Conservation (phyloP, 73 alveolate genomes). For the Paramecium caudatum region DNA sequence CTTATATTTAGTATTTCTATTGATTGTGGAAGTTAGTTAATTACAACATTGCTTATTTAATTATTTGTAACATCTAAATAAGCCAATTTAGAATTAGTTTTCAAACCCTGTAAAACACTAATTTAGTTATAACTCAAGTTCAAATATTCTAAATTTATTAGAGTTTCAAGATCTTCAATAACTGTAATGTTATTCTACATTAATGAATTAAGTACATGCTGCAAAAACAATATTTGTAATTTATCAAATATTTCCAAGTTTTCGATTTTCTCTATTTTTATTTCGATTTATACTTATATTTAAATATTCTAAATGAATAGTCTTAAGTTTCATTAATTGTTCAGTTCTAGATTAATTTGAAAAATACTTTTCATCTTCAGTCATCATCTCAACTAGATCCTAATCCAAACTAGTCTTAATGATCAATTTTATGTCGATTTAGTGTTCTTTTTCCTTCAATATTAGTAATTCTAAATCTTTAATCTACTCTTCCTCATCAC, state of each 20-base stretch:
- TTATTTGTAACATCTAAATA: constrained; percentile 17
- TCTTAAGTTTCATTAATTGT: constrained; percentile 2
- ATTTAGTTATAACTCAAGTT: background rate
- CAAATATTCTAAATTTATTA: constrained; percentile 43
- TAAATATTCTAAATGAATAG: constrained; percentile 35
- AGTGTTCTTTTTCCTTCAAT: background rate
- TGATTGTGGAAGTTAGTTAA: background rate
- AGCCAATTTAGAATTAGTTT: background rate
- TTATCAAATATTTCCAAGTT: constrained; percentile 28
- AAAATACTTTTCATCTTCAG: constrained; percentile 44
- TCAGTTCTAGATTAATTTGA: constrained; percentile 6
- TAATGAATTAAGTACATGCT: background rate
- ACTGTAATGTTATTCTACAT: constrained; percentile 26
- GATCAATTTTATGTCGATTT: constrained; percentile 17
- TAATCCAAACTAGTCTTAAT: constrained; percentile 26
- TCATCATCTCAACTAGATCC: constrained; percentile 15
- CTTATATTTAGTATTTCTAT: constrained; percentile 14
- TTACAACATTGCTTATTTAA: background rate
- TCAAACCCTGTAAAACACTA: constrained; percentile 17
- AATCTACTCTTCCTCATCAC: background rate
- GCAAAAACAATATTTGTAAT: constrained; percentile 17
- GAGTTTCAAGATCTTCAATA: constrained; percentile 9
- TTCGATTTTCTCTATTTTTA: constrained; percentile 6
- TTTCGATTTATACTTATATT: constrained; percentile 2
- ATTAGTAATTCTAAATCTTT: background rate